Evolutionary conservation across 768 basidiomycete species (phyloP), one percentile per base, ranked within the genome.

Genomic region (Rhizopogon vesiculosus): DNA sequence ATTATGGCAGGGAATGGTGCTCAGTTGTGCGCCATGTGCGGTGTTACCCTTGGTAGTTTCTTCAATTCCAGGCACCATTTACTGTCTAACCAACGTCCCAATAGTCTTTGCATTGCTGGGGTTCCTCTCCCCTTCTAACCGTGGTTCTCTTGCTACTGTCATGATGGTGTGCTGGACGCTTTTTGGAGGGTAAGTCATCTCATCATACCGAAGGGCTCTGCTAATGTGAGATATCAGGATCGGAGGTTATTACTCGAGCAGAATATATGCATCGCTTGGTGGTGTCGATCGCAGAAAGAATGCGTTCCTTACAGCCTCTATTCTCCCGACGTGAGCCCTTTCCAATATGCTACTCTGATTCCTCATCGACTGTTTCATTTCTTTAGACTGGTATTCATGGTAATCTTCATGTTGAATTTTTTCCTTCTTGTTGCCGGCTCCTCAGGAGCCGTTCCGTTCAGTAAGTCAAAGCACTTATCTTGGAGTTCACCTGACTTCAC

Each of bases 361-460:
- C 15, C 7, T 59, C 43, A 55, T 22, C 45, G 35, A 38, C 54
- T 65, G 51, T 64, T 43, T 28, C 41, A 42, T 35, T 51, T 41
- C 18, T 55, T 2, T 66, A 95, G 92, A 10, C 64, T 89, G 59
- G 84, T 98, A 44, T 98, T 98, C 69, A 72, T 81, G 19, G 66
- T 93, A 55, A 86, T 98, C 48, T 95, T 94, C 74, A 69, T 95
- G n/a, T 80, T 98, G 56, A 91, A 98, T 66, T 77, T 97, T 31
- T 91, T 95, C 78, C 83, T 98, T 22, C 75, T 98, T 55, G 74
- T 80, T 2, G 87, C 90, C 15, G 85, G 85, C 3, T 94, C 94
- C 2, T 96, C 95, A 5, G 96, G 96, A 8, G 96, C 96, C 10
- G 93, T 99, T 42, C 96, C 96, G 3, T 96, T 98, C 68, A 92